Conservation (phyloP, 2,329 filamentous ascomycete genomes). For the Colletotrichum tanaceti region DNA sequence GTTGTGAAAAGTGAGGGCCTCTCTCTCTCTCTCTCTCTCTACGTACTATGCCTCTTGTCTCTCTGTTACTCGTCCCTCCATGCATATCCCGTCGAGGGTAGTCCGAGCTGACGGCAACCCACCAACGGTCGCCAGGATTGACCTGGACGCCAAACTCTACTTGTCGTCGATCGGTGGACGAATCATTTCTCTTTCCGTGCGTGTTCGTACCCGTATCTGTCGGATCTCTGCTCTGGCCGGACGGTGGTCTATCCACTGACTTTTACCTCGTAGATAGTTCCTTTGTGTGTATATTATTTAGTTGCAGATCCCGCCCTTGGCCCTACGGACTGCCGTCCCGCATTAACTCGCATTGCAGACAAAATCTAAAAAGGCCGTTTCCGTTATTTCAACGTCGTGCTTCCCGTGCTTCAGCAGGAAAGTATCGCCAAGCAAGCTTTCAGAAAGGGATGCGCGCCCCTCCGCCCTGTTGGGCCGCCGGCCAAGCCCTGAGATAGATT, state of each 20-base stretch:
- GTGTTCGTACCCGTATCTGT: conserved; percentile 37
- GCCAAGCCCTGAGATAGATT: neutral
- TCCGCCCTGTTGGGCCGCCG: neutral
- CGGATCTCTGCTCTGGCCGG: conserved; percentile 1
- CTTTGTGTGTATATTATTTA: neutral
- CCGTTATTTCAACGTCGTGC: conserved; percentile 22
- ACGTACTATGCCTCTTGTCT: too few relatives aligned
- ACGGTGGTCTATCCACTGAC: neutral
- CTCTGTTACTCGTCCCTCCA: neutral
- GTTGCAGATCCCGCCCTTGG: conserved; percentile 31
- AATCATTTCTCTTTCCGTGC: neutral
- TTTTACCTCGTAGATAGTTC: too few relatives aligned
- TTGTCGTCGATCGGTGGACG: neutral
- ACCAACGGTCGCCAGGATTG: conserved; percentile 12
- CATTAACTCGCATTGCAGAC: conserved; percentile 23
- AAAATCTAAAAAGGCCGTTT: too few relatives aligned
- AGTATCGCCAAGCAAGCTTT: conserved; percentile 9
- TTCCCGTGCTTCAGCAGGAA: conserved; percentile 4
- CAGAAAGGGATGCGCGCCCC: neutral
- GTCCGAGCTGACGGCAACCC: conserved; percentile 17
- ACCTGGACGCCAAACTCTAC: conserved; percentile 16
- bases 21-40: too few relatives aligned
- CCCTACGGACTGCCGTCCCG: neutral
- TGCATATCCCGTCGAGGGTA: conserved; percentile 3
- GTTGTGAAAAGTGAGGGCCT: neutral